A percentile compares a stretch with the other conserved stretches of the same genome.
These are phyloP conservation scores for Ophiostoma novo-ulmi DNA, from an alignment of 2,329 filamentous ascomycete species.

Conservation along the genomic window DNA sequence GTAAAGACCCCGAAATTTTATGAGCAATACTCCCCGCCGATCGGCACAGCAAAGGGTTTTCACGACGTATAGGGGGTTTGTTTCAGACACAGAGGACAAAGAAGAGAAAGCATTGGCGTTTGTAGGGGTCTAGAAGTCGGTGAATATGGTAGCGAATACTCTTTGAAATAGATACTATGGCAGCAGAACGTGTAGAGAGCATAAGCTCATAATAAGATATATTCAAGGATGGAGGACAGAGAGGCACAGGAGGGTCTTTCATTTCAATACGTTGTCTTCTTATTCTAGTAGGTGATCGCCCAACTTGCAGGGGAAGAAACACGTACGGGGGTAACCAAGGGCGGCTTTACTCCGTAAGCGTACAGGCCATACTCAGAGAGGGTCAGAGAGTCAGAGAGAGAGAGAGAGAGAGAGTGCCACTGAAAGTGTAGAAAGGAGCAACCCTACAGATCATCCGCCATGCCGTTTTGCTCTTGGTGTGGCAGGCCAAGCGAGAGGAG, in stretches of 20 bases:
- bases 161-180: no score
- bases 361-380: no score
- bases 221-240: not conserved
- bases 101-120: not conserved
- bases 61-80: not conserved
- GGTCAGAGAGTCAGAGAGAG: no score
- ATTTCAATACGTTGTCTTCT: not conserved
- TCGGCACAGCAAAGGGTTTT: slow-evolving; percentile 1
- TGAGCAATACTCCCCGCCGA: not conserved
- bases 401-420: not conserved
- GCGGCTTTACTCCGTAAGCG: no score
- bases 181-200: no score
- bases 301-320: not conserved
- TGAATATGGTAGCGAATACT: not conserved
- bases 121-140: not conserved
- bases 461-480: not conserved
- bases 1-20: not conserved
- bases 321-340: not conserved
- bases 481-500: slow-evolving; percentile 11
- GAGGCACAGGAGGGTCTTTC: no score
- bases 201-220: not conserved
- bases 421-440: not conserved
- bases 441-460: not conserved
- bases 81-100: not conserved
- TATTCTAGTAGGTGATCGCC: not conserved